Evolutionary conservation across 257 asterid genomes (phyloP), one percentile per base, ranked within the genome.

Genomic region (Solanum peruvianum): DNA sequence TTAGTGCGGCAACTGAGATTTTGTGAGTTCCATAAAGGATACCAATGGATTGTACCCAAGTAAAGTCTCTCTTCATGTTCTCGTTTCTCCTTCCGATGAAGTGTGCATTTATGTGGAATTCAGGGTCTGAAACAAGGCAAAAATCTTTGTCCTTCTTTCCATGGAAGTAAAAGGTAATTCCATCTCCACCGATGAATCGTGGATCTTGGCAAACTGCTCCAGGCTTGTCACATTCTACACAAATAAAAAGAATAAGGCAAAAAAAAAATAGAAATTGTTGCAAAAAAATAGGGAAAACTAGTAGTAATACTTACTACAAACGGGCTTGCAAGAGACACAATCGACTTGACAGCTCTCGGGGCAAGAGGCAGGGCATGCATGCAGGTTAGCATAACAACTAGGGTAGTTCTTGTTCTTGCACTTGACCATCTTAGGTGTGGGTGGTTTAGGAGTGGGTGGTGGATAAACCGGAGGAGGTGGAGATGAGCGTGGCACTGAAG

Each of bases 141-240:
- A 77, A 77, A 25, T 77, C 83, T 77, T 77, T 42, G 39, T 77
- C 62, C 39, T 77, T 77, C 83, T 77, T 77, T 8, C 83, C 62
- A 7, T 77, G 83, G 39, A 77, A 77, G 83, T 77, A 77, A 47
- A 77, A 77, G 8, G 83, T 77, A 44, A 77, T 42, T 9, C 62
- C 39, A 25, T 77, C 83, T 44, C 62, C 83, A 77, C 62, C 83
- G 20, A 77, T 77, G 47, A 77, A 77, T 44, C 62, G 83, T 44
- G 83, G 83, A 77, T 77, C 83, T 77, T 77, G 83, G 5, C 83
- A 77, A 44, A 84, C 81, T 41, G 87, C 87, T 66, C 87, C 87
- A 39, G 87, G 81, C 81, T 66, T 67, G 60, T 84, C 87, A 66
- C 87, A 84, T 18, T 49, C 80, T 84, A 16, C 12, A 9, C 58